A percentile compares a stretch with the other conserved stretches of the same genome.
Evolutionary conservation across 345 rosid genomes (phyloP).

Genomic region (Hibiscus syriacus): DNA sequence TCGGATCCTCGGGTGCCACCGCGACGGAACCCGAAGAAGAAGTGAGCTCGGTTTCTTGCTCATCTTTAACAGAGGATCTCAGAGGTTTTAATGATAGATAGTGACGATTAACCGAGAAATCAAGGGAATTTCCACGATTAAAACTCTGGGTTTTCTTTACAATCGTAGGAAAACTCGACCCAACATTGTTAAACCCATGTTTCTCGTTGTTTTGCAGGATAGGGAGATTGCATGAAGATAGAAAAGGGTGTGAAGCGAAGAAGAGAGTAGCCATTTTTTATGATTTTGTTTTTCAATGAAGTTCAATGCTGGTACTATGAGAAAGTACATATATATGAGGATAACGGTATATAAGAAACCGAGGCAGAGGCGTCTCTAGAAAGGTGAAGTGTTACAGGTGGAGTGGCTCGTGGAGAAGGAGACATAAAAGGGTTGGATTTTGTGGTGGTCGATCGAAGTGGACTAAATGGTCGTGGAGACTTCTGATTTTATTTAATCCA

Average conservation of each 20-base stretch:
- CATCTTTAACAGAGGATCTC: constrained; percentile 35
- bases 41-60: constrained; percentile 28
- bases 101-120: not conserved
- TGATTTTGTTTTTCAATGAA: not conserved
- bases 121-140: not conserved
- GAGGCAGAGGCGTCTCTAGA: constrained; percentile 7
- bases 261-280: not conserved
- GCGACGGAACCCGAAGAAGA: constrained; percentile 38
- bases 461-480: not conserved
- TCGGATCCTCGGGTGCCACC: constrained; percentile 26
- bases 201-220: not conserved
- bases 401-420: not conserved
- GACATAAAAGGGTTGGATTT: not conserved
- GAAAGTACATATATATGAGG: not conserved
- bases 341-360: not conserved
- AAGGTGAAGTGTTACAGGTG: constrained; percentile 5
- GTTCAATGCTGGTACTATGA: not conserved
- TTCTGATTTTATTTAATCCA: not conserved
- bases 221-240: not conserved
- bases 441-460: not conserved
- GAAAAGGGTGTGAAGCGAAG: not conserved
- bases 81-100: constrained; percentile 5
- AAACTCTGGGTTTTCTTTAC: not conserved
- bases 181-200: not conserved
- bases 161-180: not conserved